Evolutionary conservation across 1,284 basidiomycete genomes (phyloP).

Genomic region (Irpex sp.): DNA sequence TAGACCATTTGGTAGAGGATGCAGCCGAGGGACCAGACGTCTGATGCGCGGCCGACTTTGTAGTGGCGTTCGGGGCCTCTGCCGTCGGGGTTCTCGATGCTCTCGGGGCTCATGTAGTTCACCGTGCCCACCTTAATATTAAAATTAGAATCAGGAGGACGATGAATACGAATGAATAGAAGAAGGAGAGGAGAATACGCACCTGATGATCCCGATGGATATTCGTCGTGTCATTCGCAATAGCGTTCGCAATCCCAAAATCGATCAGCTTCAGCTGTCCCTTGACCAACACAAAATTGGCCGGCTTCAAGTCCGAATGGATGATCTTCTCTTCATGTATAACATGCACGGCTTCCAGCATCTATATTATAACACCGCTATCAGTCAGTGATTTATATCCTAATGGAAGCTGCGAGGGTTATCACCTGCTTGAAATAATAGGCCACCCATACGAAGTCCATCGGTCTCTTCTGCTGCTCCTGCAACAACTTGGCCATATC

Average conservation of each 20-base stretch:
- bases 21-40: conserved; percentile 97
- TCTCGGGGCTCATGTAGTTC: conserved; percentile 96
- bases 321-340: conserved; percentile 97
- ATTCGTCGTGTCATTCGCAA: conserved; percentile 96
- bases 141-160: no score
- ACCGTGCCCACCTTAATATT: conserved; percentile 78
- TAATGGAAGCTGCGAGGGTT: no score
- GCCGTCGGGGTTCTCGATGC: conserved; percentile 78
- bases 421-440: conserved; percentile 93
- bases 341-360: conserved; percentile 93
- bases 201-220: conserved; percentile 94
- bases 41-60: conserved; percentile 83
- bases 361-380: conserved; percentile 42
- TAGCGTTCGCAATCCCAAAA: conserved; percentile 96
- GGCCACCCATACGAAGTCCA: conserved; percentile 90
- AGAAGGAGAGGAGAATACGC: conserved; percentile 6
- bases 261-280: conserved; percentile 94
- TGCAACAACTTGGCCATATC: conserved; percentile 80
- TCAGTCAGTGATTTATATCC: no score
- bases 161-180: no score
- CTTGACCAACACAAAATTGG: conserved; percentile 92
- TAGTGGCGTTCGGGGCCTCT: conserved; percentile 55
- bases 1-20: conserved; percentile 99
- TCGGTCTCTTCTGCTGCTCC: conserved; percentile 75
- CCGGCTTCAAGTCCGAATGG: conserved; percentile 94